Evolutionary conservation across 257 asterid species (phyloP).

Genomic region (Jacaranda mimosifolia): DNA sequence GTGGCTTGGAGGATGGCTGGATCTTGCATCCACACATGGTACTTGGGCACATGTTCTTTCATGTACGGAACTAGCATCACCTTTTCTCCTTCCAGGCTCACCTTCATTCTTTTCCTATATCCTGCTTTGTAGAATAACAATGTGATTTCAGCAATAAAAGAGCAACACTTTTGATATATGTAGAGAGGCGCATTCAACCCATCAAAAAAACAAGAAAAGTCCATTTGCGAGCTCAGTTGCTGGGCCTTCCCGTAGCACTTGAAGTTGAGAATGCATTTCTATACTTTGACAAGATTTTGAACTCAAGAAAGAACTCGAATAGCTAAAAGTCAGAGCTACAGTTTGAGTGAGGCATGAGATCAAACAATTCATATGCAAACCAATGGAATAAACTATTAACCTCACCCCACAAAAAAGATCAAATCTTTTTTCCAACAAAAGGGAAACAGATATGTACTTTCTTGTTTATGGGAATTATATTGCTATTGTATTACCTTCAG

Average conservation of each 20-base stretch:
- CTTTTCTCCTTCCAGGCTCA: slow-evolving; percentile 78
- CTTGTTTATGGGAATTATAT: not conserved
- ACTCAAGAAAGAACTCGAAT: not conserved
- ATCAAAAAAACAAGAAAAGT: not conserved
- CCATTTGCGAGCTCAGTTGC: not conserved
- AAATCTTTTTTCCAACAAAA: not conserved
- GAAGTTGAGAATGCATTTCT: not conserved
- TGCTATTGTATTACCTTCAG: not conserved
- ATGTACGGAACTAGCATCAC: slow-evolving; percentile 86
- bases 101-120: slow-evolving; percentile 49
- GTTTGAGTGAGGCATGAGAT: slow-evolving; percentile 37
- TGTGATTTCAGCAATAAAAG: not conserved
- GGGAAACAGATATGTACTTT: not conserved
- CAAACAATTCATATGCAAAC: slow-evolving; percentile 41
- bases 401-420: not conserved
- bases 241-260: not conserved
- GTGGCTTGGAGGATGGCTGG: slow-evolving; percentile 87
- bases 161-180: not conserved
- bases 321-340: not conserved
- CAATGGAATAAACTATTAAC: not conserved
- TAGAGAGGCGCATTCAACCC: slow-evolving; percentile 1
- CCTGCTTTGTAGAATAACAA: slow-evolving; percentile 12
- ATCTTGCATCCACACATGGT: slow-evolving; percentile 96
- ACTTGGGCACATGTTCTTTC: slow-evolving; percentile 86
- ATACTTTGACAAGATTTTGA: not conserved